These are phyloP conservation scores for Ogataea paraovalis DNA, from an alignment of 805 yeast genomes.

Conservation along the genomic window DNA sequence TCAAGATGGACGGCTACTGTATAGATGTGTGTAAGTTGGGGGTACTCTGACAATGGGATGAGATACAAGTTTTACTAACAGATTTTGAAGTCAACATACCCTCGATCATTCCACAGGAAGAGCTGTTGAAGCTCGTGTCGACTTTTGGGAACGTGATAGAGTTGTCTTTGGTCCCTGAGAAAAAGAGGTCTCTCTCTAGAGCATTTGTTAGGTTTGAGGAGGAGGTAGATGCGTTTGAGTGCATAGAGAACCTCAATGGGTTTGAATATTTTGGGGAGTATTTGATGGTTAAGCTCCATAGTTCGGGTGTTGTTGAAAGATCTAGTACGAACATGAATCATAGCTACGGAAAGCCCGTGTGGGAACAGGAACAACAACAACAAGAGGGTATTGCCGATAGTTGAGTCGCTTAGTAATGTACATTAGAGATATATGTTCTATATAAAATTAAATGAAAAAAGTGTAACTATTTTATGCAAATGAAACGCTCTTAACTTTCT, in stretches of 20 bases:
- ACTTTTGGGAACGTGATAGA: constrained; percentile 18
- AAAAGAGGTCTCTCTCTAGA: constrained; percentile 5
- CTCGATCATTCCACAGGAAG: neutral
- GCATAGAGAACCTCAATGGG: constrained; percentile 22
- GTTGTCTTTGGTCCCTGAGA: constrained; percentile 1
- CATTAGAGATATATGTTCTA: neutral
- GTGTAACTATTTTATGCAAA: constrained; percentile 37
- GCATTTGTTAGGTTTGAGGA: constrained; percentile 13
- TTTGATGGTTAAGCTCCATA: constrained; percentile 8
- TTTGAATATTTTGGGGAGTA: constrained; percentile 11
- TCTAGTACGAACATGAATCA: too few relatives aligned
- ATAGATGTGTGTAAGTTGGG: neutral
- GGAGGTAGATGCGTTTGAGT: constrained; percentile 17
- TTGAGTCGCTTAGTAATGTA: neutral
- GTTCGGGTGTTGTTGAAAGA: too few relatives aligned
- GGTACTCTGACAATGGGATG: neutral
- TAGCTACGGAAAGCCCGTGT: too few relatives aligned
- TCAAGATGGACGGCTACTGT: neutral
- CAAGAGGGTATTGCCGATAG: too few relatives aligned
- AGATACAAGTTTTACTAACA: neutral
- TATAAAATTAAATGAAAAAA: neutral
- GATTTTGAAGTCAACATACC: neutral
- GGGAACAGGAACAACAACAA: too few relatives aligned
- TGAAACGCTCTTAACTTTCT: constrained; percentile 36
- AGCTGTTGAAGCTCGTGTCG: constrained; percentile 7